Evolutionary conservation across 202 grass and related monocot species (phyloP).

Genomic region (Panicum virgatum): DNA sequence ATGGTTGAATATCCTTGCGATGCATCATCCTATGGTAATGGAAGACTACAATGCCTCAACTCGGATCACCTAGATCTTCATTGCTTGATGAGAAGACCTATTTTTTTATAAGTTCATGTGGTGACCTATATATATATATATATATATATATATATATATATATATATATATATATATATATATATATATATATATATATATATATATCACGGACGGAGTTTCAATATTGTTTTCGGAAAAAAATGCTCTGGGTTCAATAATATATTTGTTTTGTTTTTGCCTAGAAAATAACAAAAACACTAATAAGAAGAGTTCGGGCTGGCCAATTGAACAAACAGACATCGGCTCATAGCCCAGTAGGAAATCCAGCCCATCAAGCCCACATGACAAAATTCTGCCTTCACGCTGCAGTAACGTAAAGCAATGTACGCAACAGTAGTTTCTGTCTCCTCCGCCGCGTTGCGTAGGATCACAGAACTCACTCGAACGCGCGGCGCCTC

Average conservation of each 20-base stretch:
- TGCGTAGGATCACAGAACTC: background rate
- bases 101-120: background rate
- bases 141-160: no score
- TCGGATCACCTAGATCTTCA: background rate
- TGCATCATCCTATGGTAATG: background rate
- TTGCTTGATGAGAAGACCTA: background rate
- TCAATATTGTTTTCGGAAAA: no score
- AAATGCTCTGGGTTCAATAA: no score
- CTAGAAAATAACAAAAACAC: no score
- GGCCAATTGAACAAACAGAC: no score
- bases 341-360: background rate
- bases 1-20: background rate
- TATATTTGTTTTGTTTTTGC: no score
- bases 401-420: background rate
- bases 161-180: no score
- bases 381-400: background rate
- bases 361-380: background rate
- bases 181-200: no score
- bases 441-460: background rate
- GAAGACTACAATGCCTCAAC: background rate
- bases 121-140: no score
- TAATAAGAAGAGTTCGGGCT: no score
- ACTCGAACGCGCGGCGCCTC: slow-evolving; percentile 9
- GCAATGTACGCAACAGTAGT: rapidly evolving
- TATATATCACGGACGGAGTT: no score